Evolutionary conservation across 441 rosid species (phyloP).

Genomic region (Metrosideros polymorpha): DNA sequence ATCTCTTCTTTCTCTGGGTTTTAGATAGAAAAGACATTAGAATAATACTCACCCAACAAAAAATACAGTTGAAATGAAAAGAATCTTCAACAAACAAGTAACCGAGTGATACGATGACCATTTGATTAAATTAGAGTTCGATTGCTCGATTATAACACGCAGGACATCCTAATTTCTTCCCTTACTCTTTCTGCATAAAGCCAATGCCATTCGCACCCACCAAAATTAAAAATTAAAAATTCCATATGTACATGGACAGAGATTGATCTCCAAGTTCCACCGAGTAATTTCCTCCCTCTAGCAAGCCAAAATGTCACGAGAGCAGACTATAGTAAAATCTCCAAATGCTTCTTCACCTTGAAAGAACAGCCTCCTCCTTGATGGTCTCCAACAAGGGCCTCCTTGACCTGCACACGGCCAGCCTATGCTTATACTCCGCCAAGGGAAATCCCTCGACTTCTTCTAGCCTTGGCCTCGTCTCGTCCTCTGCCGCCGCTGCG

Average conservation of each 20-base stretch:
- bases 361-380: constrained; percentile 31
- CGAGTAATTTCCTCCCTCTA: not conserved
- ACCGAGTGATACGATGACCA: not conserved
- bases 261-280: not conserved
- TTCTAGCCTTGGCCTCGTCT: constrained; percentile 2
- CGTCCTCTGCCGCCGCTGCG: not conserved
- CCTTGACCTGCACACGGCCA: constrained; percentile 39
- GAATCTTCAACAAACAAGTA: not conserved
- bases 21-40: not conserved
- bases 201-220: too few relatives aligned
- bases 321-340: not conserved
- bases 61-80: not conserved
- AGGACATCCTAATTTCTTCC: not conserved
- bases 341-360: not conserved
- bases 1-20: not conserved
- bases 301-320: not conserved
- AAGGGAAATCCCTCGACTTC: constrained; percentile 10
- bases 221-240: not conserved
- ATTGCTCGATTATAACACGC: not conserved
- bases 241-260: not conserved
- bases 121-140: not conserved
- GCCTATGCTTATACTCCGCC: constrained; percentile 23
- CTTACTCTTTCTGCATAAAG: not conserved
- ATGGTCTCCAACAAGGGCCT: constrained; percentile 59
- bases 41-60: not conserved